Evolutionary conservation across 2,329 filamentous ascomycete species (phyloP).

Genomic region (Xylariales sp.): DNA sequence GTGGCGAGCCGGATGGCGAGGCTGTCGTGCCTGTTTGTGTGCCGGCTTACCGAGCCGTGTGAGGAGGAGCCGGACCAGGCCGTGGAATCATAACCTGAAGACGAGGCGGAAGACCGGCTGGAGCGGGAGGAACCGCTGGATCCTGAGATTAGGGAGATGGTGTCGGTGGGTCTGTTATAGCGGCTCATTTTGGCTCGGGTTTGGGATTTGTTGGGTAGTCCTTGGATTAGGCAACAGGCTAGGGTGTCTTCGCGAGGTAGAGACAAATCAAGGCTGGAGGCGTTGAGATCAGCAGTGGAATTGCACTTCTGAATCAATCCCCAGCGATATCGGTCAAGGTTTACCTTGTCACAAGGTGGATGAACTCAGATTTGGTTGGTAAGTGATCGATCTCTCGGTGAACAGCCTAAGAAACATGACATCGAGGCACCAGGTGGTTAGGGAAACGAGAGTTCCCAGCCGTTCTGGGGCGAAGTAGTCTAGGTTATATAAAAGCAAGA

Average conservation of each 20-base stretch:
- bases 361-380: neutral
- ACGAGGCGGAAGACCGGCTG: neutral
- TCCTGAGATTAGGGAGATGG: neutral
- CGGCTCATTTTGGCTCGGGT: neutral
- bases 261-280: neutral
- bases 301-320: neutral
- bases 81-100: no score
- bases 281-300: neutral
- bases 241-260: no score
- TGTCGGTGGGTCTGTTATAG: neutral
- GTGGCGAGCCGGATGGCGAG: slow-evolving; percentile 19
- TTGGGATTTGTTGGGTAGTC: no score
- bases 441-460: no score
- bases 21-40: slow-evolving; percentile 19
- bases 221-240: no score
- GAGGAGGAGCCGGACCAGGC: neutral
- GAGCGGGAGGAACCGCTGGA: slow-evolving; percentile 1
- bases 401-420: neutral
- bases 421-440: neutral
- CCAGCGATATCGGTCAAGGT: neutral
- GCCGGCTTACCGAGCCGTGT: slow-evolving; percentile 24
- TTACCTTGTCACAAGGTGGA: neutral
- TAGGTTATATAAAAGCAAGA: neutral
- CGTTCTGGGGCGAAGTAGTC: neutral
- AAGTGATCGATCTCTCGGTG: neutral